A percentile compares a stretch with the other conserved stretches of the same genome.
These are phyloP conservation scores for Begonia loranthoides DNA, from an alignment of 306 rosid species.

Conservation along the genomic window DNA sequence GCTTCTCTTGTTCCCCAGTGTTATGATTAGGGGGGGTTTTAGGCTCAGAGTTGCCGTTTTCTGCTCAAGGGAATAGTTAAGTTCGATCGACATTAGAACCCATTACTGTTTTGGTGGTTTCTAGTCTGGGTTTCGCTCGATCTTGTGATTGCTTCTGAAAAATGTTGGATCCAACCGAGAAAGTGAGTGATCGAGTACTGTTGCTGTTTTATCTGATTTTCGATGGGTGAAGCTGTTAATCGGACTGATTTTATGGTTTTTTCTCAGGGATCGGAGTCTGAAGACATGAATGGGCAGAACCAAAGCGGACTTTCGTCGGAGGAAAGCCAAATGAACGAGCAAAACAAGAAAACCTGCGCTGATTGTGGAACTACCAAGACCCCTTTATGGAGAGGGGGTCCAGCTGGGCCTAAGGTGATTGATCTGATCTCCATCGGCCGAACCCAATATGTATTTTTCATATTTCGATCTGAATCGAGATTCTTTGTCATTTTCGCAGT, in stretches of 20 bases:
- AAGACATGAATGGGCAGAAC: constrained; percentile 31
- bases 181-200: constrained; percentile 31
- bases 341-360: constrained; percentile 64
- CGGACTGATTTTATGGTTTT: constrained; percentile 6
- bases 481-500: constrained; percentile 24
- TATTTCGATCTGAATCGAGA: neutral
- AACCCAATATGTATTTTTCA: too few species aligned
- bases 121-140: constrained; percentile 22
- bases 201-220: neutral
- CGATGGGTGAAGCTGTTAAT: constrained; percentile 16
- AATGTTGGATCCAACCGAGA: constrained; percentile 62
- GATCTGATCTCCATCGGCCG: neutral
- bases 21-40: neutral
- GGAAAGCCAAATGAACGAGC: constrained; percentile 28
- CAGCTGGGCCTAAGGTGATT: constrained; percentile 86
- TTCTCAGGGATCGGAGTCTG: constrained; percentile 69
- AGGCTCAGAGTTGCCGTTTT: neutral
- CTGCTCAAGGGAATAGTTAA: neutral
- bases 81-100: constrained; percentile 4
- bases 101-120: constrained; percentile 3
- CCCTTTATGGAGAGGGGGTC: constrained; percentile 95
- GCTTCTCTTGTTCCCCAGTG: neutral
- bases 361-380: constrained; percentile 92
- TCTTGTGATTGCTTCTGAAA: constrained; percentile 13
- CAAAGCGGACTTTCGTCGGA: constrained; percentile 35